Percentiles rank a stretch among this genome's conserved stretches.
These are phyloP conservation scores for Fusarium sp. DNA, from an alignment of 2,329 filamentous ascomycete genomes.

Conservation along the genomic window DNA sequence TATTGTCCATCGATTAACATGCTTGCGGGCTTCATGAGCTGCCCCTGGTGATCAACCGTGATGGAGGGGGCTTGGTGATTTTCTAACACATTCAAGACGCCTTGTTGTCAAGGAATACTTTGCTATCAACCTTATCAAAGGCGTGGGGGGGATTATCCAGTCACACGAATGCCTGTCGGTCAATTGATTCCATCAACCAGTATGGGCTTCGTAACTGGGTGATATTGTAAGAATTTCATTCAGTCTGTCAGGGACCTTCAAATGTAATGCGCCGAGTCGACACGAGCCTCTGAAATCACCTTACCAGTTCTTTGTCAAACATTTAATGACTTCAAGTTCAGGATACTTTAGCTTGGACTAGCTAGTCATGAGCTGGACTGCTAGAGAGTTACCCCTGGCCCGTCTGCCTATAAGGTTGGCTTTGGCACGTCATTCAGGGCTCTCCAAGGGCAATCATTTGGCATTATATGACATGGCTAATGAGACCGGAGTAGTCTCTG, in stretches of 20 bases:
- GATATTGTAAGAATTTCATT: not conserved
- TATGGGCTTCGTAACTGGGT: not conserved
- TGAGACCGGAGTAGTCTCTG: conserved; percentile 13
- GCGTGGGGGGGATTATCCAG: not conserved
- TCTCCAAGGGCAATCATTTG: not conserved
- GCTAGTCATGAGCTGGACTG: conserved; percentile 25
- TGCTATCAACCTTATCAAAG: not conserved
- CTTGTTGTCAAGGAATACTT: not conserved
- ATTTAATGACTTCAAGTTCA: conserved; percentile 11
- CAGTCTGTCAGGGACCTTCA: not conserved
- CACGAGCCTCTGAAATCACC: not conserved
- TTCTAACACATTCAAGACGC: not conserved
- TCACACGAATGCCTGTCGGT: not conserved
- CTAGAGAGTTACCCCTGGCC: not conserved
- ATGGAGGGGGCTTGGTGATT: not conserved
- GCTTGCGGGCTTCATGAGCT: not conserved
- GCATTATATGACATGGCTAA: conserved; percentile 6
- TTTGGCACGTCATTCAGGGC: conserved; percentile 29
- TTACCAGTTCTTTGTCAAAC: not conserved
- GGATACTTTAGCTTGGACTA: conserved; percentile 15
- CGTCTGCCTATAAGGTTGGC: not conserved
- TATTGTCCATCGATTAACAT: not conserved
- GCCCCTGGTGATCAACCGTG: not conserved
- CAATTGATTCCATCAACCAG: not conserved
- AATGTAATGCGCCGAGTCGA: not conserved